phyloP scores from a whole-genome alignment of 2,329 filamentous ascomycete genomes.

The Dothistroma septosporum region DNA sequence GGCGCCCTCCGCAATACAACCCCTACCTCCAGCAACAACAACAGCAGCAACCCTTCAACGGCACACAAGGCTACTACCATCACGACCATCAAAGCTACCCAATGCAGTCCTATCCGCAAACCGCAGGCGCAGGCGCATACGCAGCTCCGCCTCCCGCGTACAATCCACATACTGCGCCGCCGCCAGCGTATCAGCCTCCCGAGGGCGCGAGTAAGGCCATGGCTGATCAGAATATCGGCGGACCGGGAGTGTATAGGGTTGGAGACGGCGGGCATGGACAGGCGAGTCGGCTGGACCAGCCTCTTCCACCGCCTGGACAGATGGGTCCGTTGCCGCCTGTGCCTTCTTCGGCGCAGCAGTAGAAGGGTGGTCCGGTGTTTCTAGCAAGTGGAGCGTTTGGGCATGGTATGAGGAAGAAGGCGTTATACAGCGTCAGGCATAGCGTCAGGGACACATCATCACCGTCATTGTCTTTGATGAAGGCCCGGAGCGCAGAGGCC shows the following conservation, averaged over 20 bases:
- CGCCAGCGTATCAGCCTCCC: slow-evolving; percentile 36
- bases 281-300: slow-evolving; percentile 17
- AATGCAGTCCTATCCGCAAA: slow-evolving; percentile 29
- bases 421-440: background rate
- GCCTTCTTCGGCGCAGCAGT: background rate
- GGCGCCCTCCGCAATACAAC: slow-evolving; percentile 9
- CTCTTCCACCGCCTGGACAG: slow-evolving; percentile 6
- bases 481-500: background rate
- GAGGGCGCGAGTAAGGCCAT: slow-evolving; percentile 33
- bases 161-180: slow-evolving; percentile 29
- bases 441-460: background rate
- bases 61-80: slow-evolving; percentile 10
- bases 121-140: slow-evolving; percentile 16
- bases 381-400: background rate
- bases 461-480: background rate
- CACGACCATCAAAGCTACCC: slow-evolving; percentile 22
- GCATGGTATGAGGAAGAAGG: slow-evolving; percentile 7
- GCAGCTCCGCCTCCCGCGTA: slow-evolving; percentile 35
- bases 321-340: background rate
- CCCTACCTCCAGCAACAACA: slow-evolving; percentile 18
- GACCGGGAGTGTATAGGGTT: slow-evolving; percentile 9
- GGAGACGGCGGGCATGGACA: slow-evolving; percentile 19
- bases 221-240: slow-evolving; percentile 32
- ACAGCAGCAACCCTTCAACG: too few species aligned
- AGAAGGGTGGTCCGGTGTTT: background rate